These are phyloP conservation scores for Hanseniaspora singularis DNA, from an alignment of 805 yeast genomes.

Conservation along the genomic window DNA sequence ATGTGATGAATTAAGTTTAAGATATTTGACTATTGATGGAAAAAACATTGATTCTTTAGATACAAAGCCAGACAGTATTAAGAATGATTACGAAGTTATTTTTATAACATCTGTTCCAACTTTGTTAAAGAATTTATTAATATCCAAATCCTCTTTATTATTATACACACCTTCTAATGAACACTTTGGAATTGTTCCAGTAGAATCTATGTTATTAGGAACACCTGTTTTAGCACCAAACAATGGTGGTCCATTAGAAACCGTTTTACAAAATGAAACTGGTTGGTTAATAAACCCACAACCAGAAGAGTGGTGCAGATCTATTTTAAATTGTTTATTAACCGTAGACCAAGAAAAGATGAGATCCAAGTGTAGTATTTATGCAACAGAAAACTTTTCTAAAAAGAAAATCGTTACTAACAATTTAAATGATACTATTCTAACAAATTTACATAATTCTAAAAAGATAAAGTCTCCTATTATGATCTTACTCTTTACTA, in stretches of 20 bases:
- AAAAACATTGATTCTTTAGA: slow-evolving; percentile 26
- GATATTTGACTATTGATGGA: slow-evolving; percentile 24
- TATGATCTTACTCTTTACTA: not conserved
- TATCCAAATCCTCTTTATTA: slow-evolving; percentile 46
- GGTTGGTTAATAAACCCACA: slow-evolving; percentile 48
- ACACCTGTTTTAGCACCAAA: slow-evolving; percentile 78
- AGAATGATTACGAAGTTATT: slow-evolving; percentile 36
- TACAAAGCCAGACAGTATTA: slow-evolving; percentile 20
- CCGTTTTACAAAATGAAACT: slow-evolving; percentile 42
- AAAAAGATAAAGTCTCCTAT: slow-evolving; percentile 18
- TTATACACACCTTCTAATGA: slow-evolving; percentile 84
- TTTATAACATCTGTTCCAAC: slow-evolving; percentile 76
- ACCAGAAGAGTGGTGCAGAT: slow-evolving; percentile 39
- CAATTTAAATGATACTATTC: slow-evolving; percentile 30
- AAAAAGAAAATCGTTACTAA: slow-evolving; percentile 31
- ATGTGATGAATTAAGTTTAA: slow-evolving; percentile 36
- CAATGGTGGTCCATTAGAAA: slow-evolving; percentile 88
- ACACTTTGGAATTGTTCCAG: slow-evolving; percentile 96
- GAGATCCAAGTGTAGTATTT: slow-evolving; percentile 25
- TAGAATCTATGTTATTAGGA: slow-evolving; percentile 80
- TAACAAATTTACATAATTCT: slow-evolving; percentile 23
- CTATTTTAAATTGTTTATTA: slow-evolving; percentile 33
- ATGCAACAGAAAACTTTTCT: slow-evolving; percentile 29
- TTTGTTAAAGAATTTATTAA: slow-evolving; percentile 47
- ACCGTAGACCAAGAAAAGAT: slow-evolving; percentile 19